A percentile compares a stretch with the other conserved stretches of the same genome.
phyloP scores from a whole-genome alignment of 2,329 filamentous ascomycete genomes.

The Aureobasidium leucospermi region DNA sequence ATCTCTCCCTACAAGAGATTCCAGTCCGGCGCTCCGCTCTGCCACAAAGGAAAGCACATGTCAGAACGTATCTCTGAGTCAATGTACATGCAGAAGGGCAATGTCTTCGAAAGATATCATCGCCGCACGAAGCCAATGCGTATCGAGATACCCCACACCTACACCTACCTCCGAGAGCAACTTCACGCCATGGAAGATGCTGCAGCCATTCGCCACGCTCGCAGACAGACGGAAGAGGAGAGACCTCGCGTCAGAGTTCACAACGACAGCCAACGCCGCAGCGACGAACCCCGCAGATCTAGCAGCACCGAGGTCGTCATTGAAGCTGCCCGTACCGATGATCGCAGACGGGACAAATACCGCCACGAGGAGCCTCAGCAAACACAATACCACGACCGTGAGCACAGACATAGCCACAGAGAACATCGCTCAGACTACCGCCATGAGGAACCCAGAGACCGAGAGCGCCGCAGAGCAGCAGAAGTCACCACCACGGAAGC shows the following conservation, averaged over 20 bases:
- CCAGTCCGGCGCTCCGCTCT: constrained; percentile 34
- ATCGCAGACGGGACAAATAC: constrained; percentile 1
- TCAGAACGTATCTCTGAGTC: constrained; percentile 38
- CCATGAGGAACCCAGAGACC: background rate
- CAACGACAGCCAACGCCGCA: background rate
- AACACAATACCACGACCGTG: background rate
- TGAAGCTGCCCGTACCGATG: background rate
- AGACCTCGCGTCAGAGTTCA: background rate
- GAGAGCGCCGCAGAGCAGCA: background rate
- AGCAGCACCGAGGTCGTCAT: constrained; percentile 5
- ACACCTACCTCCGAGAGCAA: constrained; percentile 19
- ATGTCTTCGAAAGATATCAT: constrained; percentile 20
- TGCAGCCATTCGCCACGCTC: background rate
- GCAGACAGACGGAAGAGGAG: background rate
- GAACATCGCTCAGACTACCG: constrained; percentile 1
- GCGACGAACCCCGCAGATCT: background rate
- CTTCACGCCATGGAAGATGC: constrained; percentile 2
- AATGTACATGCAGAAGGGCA: constrained; percentile 33
- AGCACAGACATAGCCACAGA: background rate
- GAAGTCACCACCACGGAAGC: background rate
- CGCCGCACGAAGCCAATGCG: constrained; percentile 34
- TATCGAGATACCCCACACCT: constrained; percentile 37
- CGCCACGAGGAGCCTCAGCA: background rate
- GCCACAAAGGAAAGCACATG: constrained; percentile 36
- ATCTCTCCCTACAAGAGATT: constrained; percentile 37